A percentile compares a stretch with the other conserved stretches of the same genome.
These are phyloP conservation scores for Aspergillus brasiliensis DNA, from an alignment of 2,329 filamentous ascomycete species.

Conservation along the genomic window DNA sequence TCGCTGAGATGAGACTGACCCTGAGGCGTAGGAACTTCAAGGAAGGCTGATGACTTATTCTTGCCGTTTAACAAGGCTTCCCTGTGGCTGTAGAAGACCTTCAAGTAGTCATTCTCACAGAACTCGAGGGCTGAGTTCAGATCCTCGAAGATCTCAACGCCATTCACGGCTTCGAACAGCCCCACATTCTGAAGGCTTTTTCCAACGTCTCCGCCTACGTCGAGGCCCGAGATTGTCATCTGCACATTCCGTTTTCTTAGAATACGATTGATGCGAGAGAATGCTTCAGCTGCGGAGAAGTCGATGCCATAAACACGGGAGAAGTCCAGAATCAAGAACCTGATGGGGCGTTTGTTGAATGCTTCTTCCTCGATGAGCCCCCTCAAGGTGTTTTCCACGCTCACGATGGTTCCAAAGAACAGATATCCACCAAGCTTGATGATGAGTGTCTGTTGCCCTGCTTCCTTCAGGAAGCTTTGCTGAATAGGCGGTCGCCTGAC, in stretches of 20 bases:
- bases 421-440: conserved; percentile 91
- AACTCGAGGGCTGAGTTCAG: conserved; percentile 91
- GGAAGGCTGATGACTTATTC: conserved; percentile 14
- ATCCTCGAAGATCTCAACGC: conserved; percentile 80
- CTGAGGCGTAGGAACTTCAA: conserved; percentile 37
- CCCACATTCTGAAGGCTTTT: conserved; percentile 81
- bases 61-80: conserved; percentile 47
- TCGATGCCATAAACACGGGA: conserved; percentile 89
- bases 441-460: conserved; percentile 84
- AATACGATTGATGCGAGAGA: conserved; percentile 86
- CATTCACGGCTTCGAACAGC: conserved; percentile 70
- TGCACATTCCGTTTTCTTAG: conserved; percentile 75
- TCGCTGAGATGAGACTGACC: conserved; percentile 46
- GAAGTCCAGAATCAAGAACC: conserved; percentile 87
- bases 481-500: conserved; percentile 90
- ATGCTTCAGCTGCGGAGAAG: conserved; percentile 94
- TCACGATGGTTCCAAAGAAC: conserved; percentile 98
- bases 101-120: conserved; percentile 92
- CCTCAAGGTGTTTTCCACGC: conserved; percentile 86
- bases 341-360: conserved; percentile 76
- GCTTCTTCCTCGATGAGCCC: conserved; percentile 78
- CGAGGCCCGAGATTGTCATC: conserved; percentile 80
- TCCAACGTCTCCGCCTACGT: conserved; percentile 73
- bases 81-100: conserved; percentile 72
- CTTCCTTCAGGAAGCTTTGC: conserved; percentile 79